A percentile compares a stretch with the other conserved stretches of the same genome.
These are phyloP conservation scores for Geranium incanum DNA, from an alignment of 441 rosid species.

Conservation along the genomic window DNA sequence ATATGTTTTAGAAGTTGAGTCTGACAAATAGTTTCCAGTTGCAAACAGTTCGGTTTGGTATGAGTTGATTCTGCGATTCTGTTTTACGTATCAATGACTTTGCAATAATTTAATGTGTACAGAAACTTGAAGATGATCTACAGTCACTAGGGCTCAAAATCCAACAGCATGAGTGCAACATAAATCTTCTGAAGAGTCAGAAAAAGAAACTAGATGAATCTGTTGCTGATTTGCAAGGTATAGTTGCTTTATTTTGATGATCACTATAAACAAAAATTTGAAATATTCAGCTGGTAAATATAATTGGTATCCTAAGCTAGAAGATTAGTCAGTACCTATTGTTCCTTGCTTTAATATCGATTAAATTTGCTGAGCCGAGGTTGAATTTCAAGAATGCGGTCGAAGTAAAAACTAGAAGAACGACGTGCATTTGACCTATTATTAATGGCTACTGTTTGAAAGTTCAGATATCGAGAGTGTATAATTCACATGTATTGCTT, in stretches of 20 bases:
- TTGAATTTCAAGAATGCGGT: neutral
- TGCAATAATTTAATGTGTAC: slow-evolving; percentile 19
- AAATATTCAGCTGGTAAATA: neutral
- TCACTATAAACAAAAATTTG: neutral
- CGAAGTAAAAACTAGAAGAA: neutral
- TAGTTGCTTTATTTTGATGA: neutral
- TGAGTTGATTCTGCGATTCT: neutral
- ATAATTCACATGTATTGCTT: too few relatives aligned
- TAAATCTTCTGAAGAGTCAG: slow-evolving; percentile 42
- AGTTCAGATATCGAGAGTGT: neutral
- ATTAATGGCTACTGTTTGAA: neutral
- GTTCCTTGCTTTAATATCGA: slow-evolving; percentile 2
- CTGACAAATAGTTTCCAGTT: too few relatives aligned
- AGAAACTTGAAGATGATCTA: slow-evolving; percentile 66
- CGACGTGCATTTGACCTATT: neutral
- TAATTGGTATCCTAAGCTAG: neutral
- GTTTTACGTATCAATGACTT: neutral
- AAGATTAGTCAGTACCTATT: slow-evolving; percentile 7
- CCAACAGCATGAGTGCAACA: slow-evolving; percentile 54
- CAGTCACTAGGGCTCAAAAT: slow-evolving; percentile 47
- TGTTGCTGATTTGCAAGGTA: slow-evolving; percentile 64
- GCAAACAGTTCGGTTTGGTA: neutral
- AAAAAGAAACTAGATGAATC: slow-evolving; percentile 47
- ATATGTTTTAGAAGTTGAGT: too few relatives aligned
- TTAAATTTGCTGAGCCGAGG: neutral